A percentile compares a stretch with the other conserved stretches of the same genome.
phyloP scores from a whole-genome alignment of 164 flowering plant genomes.

The Akebia trifoliata region DNA sequence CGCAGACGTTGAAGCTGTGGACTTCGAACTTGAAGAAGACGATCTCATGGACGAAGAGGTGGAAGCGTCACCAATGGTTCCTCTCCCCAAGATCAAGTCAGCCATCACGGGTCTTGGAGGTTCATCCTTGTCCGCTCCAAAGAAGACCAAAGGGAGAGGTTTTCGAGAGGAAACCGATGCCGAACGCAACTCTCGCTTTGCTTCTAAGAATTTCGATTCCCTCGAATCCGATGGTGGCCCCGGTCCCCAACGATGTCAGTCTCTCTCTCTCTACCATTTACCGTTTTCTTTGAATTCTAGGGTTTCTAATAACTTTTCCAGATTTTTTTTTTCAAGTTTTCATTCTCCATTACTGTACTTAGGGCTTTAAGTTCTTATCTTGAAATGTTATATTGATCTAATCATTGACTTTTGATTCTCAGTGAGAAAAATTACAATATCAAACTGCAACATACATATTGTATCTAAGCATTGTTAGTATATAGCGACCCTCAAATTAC shows the following conservation, averaged over 20 bases:
- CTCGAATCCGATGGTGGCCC: slow-evolving; percentile 72
- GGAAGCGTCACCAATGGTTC: slow-evolving; percentile 45
- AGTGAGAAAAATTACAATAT: too few species aligned
- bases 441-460: too few species aligned
- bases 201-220: slow-evolving; percentile 68
- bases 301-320: too few species aligned
- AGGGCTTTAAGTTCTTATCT: too few species aligned
- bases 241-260: slow-evolving; percentile 80
- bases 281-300: slow-evolving; percentile 9
- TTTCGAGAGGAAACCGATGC: slow-evolving; percentile 59
- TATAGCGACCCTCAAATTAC: too few species aligned
- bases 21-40: slow-evolving; percentile 91
- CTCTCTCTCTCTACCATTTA: too few species aligned
- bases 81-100: slow-evolving; percentile 62
- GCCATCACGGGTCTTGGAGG: slow-evolving; percentile 82
- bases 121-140: slow-evolving; percentile 35
- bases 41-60: slow-evolving; percentile 93
- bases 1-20: slow-evolving; percentile 70
- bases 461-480: too few species aligned
- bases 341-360: too few species aligned
- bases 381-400: too few species aligned
- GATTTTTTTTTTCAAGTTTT: too few species aligned
- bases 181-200: slow-evolving; percentile 56
- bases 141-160: slow-evolving; percentile 88
- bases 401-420: too few species aligned